Evolutionary conservation across 2,329 filamentous ascomycete species (phyloP).

Genomic region (Colletotrichum sp.): DNA sequence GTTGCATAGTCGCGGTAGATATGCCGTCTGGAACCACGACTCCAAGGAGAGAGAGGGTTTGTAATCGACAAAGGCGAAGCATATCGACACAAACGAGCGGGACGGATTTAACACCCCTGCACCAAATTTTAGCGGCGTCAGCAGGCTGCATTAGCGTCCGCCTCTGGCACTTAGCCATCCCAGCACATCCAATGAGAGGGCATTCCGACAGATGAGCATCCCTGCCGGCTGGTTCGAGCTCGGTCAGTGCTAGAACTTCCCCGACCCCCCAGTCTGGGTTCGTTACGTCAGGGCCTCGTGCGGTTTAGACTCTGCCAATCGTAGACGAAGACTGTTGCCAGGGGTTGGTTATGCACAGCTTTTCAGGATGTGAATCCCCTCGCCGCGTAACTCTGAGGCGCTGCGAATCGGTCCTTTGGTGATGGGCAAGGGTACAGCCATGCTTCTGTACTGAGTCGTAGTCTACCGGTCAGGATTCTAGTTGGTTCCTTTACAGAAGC

Average conservation of each 20-base stretch:
- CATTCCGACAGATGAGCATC: neutral
- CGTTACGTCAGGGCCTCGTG: neutral
- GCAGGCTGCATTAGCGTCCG: constrained; percentile 18
- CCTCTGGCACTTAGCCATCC: neutral
- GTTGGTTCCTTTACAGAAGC: neutral
- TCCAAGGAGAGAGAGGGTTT: neutral
- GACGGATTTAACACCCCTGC: neutral
- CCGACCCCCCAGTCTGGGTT: neutral
- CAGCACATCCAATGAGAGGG: neutral
- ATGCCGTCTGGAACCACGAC: neutral
- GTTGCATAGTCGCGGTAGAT: neutral
- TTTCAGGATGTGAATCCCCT: neutral
- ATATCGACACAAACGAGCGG: neutral
- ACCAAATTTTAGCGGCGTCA: constrained; percentile 2
- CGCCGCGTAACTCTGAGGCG: neutral
- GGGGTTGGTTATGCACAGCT: neutral
- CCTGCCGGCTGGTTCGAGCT: neutral
- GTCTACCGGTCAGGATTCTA: neutral
- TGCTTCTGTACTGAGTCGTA: neutral
- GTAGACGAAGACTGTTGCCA: neutral
- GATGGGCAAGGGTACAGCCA: neutral
- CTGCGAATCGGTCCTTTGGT: neutral
- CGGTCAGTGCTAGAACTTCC: neutral
- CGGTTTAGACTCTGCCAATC: neutral
- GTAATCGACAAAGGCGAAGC: neutral